Base-by-base conservation (phyloP, 805 yeast species). In the Hanseniaspora occidentalis region DNA sequence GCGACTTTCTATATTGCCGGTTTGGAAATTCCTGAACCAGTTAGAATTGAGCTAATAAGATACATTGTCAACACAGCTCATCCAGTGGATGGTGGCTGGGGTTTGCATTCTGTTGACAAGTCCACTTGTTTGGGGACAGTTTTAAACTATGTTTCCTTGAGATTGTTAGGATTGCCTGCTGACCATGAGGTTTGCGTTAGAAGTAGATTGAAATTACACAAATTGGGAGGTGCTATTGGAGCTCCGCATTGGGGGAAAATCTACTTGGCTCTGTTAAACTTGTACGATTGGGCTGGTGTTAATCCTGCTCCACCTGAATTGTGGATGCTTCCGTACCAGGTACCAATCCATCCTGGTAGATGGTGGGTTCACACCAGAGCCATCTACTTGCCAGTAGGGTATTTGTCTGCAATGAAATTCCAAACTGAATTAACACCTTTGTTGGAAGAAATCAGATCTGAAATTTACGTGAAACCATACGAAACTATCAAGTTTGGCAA, bases 61-160 rank as follows among this genome's bases (percentile, higher is more conserved):
- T 92, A 88, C 54, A 61, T 92, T 14, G 84, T 85, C n/a, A 92
- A 92, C 56, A 73, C 84, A 0, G 79, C 96, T 0, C 96, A 92
- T 56, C 96, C 96, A 0, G 95, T 88, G 1, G 98, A 92, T 59
- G 99, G 99, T n/a, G 99, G 98, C 2, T 92, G 99, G 99, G 99
- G 99, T 0, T 66, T 92, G 29, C 96, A 92, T 57, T 75, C 86
- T 4, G 77, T 75, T 39, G 99, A 92, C 56, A 92, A 89, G 57
- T 78, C 92, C 7, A 92, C 99, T 0, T 92, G 92, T 49, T 88
- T 88, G 57, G 98, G 99, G 4, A 92, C 99, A 1, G 68, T 84
- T 0, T 70, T 92, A 49, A 88, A 86, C 59, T 92, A 92, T 58
- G 79, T 89, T 6, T 64, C 66, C n/a, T 65, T 92, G 45, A 69